Percentiles rank a stretch among this genome's conserved stretches.
phyloP scores from a whole-genome alignment of 352 stramenopile genomes.

The Achlya hypogyna region DNA sequence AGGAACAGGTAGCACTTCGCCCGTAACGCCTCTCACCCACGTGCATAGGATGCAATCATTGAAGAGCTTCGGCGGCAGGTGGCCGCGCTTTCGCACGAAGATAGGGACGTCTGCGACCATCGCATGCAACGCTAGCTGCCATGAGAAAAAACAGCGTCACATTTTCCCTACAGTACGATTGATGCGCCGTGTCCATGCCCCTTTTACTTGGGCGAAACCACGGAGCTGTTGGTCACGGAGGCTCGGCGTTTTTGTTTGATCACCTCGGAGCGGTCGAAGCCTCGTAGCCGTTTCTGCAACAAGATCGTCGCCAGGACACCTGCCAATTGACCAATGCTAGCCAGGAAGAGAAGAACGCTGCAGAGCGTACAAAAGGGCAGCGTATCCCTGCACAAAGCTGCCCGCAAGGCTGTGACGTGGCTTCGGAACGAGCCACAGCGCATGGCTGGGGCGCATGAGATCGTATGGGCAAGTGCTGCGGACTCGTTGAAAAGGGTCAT shows the following conservation, averaged over 20 bases:
- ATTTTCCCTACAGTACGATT: background rate
- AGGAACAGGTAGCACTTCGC: background rate
- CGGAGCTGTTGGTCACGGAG: background rate
- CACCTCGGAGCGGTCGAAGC: background rate
- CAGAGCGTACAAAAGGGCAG: background rate
- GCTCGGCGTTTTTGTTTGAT: background rate
- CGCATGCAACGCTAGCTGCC: background rate
- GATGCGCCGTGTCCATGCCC: too few relatives aligned
- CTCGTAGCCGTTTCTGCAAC: background rate
- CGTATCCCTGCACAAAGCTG: background rate
- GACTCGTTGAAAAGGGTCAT: too few relatives aligned
- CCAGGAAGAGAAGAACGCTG: background rate
- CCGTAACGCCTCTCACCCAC: background rate
- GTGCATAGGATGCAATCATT: slow-evolving; percentile 15
- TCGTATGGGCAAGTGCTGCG: too few relatives aligned
- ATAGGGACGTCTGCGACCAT: background rate
- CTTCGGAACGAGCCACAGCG: background rate
- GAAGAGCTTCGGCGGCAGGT: slow-evolving; percentile 15
- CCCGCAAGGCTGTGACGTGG: background rate
- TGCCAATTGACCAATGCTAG: background rate
- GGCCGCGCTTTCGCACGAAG: background rate
- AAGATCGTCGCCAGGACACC: background rate
- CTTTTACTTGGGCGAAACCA: background rate
- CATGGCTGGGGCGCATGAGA: background rate
- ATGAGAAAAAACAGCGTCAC: too few relatives aligned